A percentile compares a stretch with the other conserved stretches of the same genome.
Conservation (phyloP, 2,329 filamentous ascomycete species). For the Seiridium cupressi region DNA sequence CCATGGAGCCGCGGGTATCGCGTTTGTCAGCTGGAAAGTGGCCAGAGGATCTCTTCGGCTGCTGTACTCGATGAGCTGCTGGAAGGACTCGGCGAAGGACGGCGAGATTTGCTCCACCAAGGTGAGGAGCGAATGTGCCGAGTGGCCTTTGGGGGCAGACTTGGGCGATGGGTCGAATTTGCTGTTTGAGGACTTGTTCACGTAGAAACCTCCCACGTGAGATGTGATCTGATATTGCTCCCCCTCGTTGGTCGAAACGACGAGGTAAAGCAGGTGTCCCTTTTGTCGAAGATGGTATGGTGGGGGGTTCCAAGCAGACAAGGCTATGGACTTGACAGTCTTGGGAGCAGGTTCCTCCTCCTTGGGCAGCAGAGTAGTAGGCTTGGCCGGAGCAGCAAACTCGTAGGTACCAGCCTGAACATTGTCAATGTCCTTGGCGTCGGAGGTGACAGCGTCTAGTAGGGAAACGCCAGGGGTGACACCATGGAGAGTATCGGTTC, state of each 20-base stretch:
- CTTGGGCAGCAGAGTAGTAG: constrained; percentile 70
- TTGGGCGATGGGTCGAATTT: constrained; percentile 92
- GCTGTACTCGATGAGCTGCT: constrained; percentile 79
- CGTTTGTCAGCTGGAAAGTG: constrained; percentile 94
- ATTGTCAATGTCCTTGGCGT: constrained; percentile 35
- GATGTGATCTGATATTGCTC: constrained; percentile 93
- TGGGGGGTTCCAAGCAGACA: constrained; percentile 96
- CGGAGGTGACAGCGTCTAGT: constrained; percentile 71
- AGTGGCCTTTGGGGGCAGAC: constrained; percentile 71
- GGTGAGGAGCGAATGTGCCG: constrained; percentile 82
- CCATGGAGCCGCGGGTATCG: constrained; percentile 91
- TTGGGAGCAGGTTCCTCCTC: constrained; percentile 71
- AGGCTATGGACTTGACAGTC: constrained; percentile 82
- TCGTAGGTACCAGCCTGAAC: constrained; percentile 59
- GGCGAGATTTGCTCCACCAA: constrained; percentile 78
- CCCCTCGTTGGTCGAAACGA: constrained; percentile 87
- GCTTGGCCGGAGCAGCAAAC: constrained; percentile 65
- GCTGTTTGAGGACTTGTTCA: constrained; percentile 92
- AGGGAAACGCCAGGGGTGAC: constrained; percentile 82
- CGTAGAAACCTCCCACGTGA: constrained; percentile 91
- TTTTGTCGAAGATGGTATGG: constrained; percentile 88
- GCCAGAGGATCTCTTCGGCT: constrained; percentile 83
- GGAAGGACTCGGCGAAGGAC: constrained; percentile 76
- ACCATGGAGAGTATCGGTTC: constrained; percentile 83
- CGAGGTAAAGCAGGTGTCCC: constrained; percentile 88